These are phyloP conservation scores for Dactylellina haptotyla DNA, from an alignment of 2,329 filamentous ascomycete species.

Conservation along the genomic window DNA sequence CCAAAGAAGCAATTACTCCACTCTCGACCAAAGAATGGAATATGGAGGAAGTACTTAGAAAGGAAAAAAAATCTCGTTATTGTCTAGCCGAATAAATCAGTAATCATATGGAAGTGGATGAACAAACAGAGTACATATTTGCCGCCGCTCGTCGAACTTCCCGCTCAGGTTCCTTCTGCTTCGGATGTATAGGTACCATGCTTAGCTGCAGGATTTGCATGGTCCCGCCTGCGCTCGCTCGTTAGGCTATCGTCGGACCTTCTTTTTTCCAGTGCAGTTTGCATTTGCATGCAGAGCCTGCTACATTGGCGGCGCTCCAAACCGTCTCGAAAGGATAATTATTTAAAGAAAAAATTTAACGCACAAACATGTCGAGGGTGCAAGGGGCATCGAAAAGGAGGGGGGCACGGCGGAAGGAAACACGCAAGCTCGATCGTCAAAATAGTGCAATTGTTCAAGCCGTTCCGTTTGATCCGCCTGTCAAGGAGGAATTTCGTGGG, in stretches of 20 bases:
- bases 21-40: neutral
- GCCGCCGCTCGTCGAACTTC: constrained; percentile 1
- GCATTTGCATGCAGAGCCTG: constrained; percentile 48
- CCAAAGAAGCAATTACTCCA: neutral
- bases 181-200: constrained; percentile 44
- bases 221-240: constrained; percentile 51
- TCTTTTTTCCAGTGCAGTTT: constrained; percentile 52
- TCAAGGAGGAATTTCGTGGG: constrained; percentile 28
- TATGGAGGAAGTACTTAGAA: constrained; percentile 18
- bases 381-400: constrained; percentile 6
- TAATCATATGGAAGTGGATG: constrained; percentile 20
- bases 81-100: neutral
- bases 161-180: constrained; percentile 32
- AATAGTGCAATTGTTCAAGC: constrained; percentile 36
- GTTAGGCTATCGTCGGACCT: constrained; percentile 54
- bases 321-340: constrained; percentile 29
- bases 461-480: constrained; percentile 51
- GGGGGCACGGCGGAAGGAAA: constrained; percentile 37
- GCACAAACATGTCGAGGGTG: constrained; percentile 20
- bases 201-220: constrained; percentile 39
- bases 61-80: constrained; percentile 8
- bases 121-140: constrained; percentile 13
- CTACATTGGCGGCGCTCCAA: constrained; percentile 40
- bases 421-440: constrained; percentile 50
- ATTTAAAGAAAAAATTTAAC: too few species aligned